Evolutionary conservation across 306 rosid genomes (phyloP), one percentile per base, ranked within the genome.

Genomic region (Medicago arabica): DNA sequence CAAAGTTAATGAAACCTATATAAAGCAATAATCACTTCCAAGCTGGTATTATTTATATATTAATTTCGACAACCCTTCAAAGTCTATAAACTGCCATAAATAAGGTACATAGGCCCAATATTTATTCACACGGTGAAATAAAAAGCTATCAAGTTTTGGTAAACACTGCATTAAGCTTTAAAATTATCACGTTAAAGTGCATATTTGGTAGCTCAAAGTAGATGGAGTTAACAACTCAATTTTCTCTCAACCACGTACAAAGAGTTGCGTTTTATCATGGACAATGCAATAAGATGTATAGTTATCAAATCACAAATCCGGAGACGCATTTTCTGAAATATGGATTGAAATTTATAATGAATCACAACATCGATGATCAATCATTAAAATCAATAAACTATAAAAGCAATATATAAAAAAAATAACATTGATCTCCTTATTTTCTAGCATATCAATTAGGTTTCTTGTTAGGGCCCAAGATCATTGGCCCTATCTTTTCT

Each of bases 381-480:
- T 66, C 28, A 40, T 23, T 39, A 38, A 75, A 36, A 63, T 8
- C 15, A 34, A 28, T 61, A 31, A 61, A 14, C 55, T 43, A 55
- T 39, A 57, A 19, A 19, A 57, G 8, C 11, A 72, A 12, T 9
- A 3, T 4, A 8, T 28, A 65, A 66, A 75, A 1, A 21, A 53
- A 49, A 76, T 21, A 3, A 25, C n/a, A 15, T 47, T 49, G 25
- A 38, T 64, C 31, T 75, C 55, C 43, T 65, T n/a, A 15, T 39
- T 34, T 49, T 36, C 71, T 49, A 65, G 53, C 64, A 63, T 47
- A 51, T 50, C 55, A 64, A 39, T 38, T 64, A 65, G 54, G 41
- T 9, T 50, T 50, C 31, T 28, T 28, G 4, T 3, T 28, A 28
- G 31, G 31, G 31, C 31, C 31, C 31, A 3, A 0, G 28, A 25